phyloP scores from a whole-genome alignment of 2,329 filamentous ascomycete genomes.

The Celoporthe dispersa region DNA sequence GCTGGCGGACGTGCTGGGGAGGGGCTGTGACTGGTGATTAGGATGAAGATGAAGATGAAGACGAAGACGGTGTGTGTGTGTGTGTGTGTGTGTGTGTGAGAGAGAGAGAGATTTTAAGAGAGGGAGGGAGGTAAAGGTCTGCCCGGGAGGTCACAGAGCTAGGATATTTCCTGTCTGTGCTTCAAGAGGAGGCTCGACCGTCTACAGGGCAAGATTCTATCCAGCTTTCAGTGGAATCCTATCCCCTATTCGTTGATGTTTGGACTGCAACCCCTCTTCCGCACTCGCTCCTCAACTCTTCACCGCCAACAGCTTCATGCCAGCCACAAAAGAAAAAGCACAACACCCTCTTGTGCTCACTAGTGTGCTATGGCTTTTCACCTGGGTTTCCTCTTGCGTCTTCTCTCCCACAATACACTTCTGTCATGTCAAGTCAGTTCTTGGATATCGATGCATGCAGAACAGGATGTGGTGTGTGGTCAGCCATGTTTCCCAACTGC shows the following conservation, averaged over 20 bases:
- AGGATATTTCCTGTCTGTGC: background rate
- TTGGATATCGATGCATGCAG: background rate
- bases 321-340: background rate
- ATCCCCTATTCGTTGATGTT: too few relatives aligned
- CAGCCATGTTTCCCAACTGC: background rate
- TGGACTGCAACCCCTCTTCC: too few relatives aligned
- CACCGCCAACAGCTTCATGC: background rate
- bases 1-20: constrained; percentile 63
- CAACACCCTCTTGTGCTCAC: background rate
- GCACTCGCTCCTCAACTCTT: background rate
- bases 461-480: background rate
- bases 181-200: background rate
- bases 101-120: too few relatives aligned
- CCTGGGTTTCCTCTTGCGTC: background rate
- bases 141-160: background rate
- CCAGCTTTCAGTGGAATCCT: too few relatives aligned
- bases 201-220: too few relatives aligned
- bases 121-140: background rate
- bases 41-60: background rate
- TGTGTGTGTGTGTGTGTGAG: background rate
- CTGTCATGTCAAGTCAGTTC: too few relatives aligned
- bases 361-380: background rate
- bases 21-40: constrained; percentile 67
- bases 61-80: too few relatives aligned
- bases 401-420: background rate